Base-by-base conservation (phyloP, 2,329 filamentous ascomycete species). In the Calonectria ilicicola region DNA sequence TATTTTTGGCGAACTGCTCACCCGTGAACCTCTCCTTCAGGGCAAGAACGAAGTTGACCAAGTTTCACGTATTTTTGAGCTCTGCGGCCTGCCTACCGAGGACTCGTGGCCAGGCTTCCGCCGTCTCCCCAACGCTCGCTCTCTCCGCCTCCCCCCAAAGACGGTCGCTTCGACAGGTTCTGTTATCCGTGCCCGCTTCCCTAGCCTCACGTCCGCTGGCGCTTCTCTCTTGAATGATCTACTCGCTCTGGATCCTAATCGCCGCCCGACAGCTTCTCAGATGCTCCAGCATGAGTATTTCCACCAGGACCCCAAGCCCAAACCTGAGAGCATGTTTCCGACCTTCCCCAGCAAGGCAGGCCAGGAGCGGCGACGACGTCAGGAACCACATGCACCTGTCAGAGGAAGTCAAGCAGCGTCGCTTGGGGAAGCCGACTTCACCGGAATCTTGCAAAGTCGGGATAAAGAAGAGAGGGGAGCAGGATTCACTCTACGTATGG, bases 271-370 rank as follows among this genome's bases (percentile, higher is more conserved):
- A 2, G 95, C 96, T 1, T 87, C 87, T 63, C 90, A 95, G 72
- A 92, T 97, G 82, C 88, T 98, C 42, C 86, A 89, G 60, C 95
- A 98, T 83, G 88, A 91, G 42, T 99, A 98, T 83, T 99, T 99
- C 83, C 87, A 84, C 21, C 96, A 98, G 85, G 93, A 97, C 77
- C 97, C 97, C 1, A 94, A 94, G 73, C 95, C 96, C 1, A 98
- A 98, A 85, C 92, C 93, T 9, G 93, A 95, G 81, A 93, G 93
- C 79, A 93, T 99, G 92, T 98, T 99, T 81, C 97, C 97, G 2
- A 98, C 97, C 0, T 99, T 98, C 82, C 97, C 97, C 0, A 97
- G 94, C 79, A 98, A 98, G 84, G 97, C 97, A 0, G 95, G 95
- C 1, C 94, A 97, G 87, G 97, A 99, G 87, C 93, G 92, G 80